Percentiles rank a stretch among this genome's conserved stretches.
phyloP scores from a whole-genome alignment of 768 basidiomycete species.

The Mycena rosella region DNA sequence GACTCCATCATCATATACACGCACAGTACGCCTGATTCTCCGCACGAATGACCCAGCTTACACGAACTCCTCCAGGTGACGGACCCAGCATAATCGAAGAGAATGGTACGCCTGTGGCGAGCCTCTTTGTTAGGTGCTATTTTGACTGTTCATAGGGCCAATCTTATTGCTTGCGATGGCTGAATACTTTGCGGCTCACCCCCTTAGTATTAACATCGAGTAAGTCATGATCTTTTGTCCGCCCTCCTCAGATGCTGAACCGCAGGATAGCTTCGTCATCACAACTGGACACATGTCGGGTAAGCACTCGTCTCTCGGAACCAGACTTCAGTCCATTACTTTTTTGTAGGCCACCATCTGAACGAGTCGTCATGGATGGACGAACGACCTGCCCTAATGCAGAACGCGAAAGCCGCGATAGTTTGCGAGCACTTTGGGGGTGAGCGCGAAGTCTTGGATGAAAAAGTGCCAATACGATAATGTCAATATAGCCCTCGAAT shows the following conservation, averaged over 20 bases:
- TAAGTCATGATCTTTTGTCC: conserved; percentile 36
- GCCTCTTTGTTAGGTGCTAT: conserved; percentile 37
- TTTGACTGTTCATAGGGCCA: conserved; percentile 46
- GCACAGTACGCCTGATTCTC: conserved; percentile 42
- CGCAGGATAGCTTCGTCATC: conserved; percentile 46
- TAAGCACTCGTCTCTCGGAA: conserved; percentile 36
- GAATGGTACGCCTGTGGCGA: conserved; percentile 30
- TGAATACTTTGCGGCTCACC: conserved; percentile 44
- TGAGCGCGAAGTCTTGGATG: too few relatives aligned
- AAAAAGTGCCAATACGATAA: too few relatives aligned
- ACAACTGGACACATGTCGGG: conserved; percentile 51
- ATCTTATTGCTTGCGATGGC: conserved; percentile 47
- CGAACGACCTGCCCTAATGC: conserved; percentile 40
- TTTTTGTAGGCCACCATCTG: conserved; percentile 31
- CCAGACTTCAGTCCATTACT: conserved; percentile 29
- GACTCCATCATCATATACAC: conserved; percentile 46
- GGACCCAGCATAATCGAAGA: conserved; percentile 49
- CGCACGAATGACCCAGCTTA: too few relatives aligned
- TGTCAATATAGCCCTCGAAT: conserved; percentile 47
- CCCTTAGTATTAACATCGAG: conserved; percentile 44
- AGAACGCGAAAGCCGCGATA: conserved; percentile 44
- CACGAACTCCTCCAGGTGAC: conserved; percentile 39
- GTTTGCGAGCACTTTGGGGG: conserved; percentile 47
- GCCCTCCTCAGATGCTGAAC: conserved; percentile 11
- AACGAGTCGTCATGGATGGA: conserved; percentile 48